phyloP scores from a whole-genome alignment of 345 rosid species.

The thale cress (Arabidopsis thaliana) region TAIR10.1 NC_003076.8:5573501-5574000 shows the following conservation, averaged over 20 bases:
- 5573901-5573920: background rate
- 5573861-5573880: conserved; percentile 61
- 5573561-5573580: background rate
- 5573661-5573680: conserved; percentile 64
- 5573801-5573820: conserved; percentile 54
- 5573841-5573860: conserved; percentile 52
- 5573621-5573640: background rate
- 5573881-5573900: background rate
- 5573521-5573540: conserved; percentile 57
- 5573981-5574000: background rate
- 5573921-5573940: background rate
- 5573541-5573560: conserved; percentile 66
- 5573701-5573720: conserved; percentile 60
- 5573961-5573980: background rate
- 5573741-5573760: conserved; percentile 48
- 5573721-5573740: conserved; percentile 59
- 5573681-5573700: conserved; percentile 55
- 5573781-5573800: conserved; percentile 59
- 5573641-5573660: conserved; percentile 4
- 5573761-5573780: conserved; percentile 46
- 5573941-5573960: background rate
- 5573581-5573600: background rate
- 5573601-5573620: background rate
- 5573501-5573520: conserved; percentile 79
- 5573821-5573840: conserved; percentile 50